Evolutionary conservation across 2,329 filamentous ascomycete species (phyloP).

Genomic region (Pseudogymnoascus sp.): DNA sequence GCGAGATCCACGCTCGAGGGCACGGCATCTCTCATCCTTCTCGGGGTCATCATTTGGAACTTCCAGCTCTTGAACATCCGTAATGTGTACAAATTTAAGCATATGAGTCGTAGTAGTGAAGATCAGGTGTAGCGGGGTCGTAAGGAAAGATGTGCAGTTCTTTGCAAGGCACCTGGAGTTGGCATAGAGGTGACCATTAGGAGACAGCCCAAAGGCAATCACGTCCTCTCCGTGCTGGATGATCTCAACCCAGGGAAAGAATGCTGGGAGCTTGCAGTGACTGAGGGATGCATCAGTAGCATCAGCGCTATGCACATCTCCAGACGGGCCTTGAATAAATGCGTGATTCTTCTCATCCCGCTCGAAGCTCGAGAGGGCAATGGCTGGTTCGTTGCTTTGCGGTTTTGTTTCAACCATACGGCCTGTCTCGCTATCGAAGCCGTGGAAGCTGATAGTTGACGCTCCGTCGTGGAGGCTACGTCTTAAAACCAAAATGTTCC

Average conservation of each 20-base stretch:
- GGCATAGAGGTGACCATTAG: slow-evolving; percentile 70
- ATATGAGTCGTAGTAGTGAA: slow-evolving; percentile 90
- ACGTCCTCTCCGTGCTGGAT: slow-evolving; percentile 18
- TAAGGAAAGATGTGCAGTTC: slow-evolving; percentile 85
- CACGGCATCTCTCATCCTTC: slow-evolving; percentile 83
- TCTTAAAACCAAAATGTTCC: neutral
- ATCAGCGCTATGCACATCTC: slow-evolving; percentile 21
- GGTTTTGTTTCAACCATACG: slow-evolving; percentile 21
- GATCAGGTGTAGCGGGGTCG: slow-evolving; percentile 75
- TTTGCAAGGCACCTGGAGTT: slow-evolving; percentile 66
- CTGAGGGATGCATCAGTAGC: slow-evolving; percentile 20
- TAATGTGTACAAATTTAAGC: slow-evolving; percentile 86
- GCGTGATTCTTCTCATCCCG: slow-evolving; percentile 19
- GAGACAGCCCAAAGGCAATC: slow-evolving; percentile 53
- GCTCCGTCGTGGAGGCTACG: neutral
- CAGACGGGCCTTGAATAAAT: slow-evolving; percentile 24
- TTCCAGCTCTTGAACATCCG: slow-evolving; percentile 61
- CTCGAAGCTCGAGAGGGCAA: slow-evolving; percentile 23
- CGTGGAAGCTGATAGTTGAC: slow-evolving; percentile 20
- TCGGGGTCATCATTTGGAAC: slow-evolving; percentile 84
- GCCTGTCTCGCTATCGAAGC: slow-evolving; percentile 24
- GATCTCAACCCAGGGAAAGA: slow-evolving; percentile 30
- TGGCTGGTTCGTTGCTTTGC: slow-evolving; percentile 12
- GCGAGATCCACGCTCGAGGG: slow-evolving; percentile 79
- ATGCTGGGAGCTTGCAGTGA: slow-evolving; percentile 22